A percentile compares a stretch with the other conserved stretches of the same genome.
These are phyloP conservation scores for Tylopilus subfusipes DNA, from an alignment of 768 basidiomycete species.

Conservation along the genomic window DNA sequence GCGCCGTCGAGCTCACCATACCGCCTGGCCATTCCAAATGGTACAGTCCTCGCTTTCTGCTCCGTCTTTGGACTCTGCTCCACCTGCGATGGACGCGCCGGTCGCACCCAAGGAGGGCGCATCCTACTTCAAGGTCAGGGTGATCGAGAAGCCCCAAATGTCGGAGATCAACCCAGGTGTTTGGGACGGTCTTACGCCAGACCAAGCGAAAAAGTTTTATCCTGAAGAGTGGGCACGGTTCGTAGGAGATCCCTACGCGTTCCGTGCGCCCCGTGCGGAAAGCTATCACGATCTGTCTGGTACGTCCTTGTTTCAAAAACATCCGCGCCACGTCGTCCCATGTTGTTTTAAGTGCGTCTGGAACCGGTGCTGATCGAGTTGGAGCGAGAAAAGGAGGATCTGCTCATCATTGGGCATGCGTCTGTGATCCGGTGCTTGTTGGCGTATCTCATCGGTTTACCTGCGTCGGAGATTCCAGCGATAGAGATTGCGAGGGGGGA, in stretches of 20 bases:
- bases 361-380: constrained; percentile 91
- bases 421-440: constrained; percentile 96
- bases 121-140: constrained; percentile 57
- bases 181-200: constrained; percentile 93
- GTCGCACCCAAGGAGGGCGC: constrained; percentile 3
- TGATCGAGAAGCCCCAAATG: constrained; percentile 96
- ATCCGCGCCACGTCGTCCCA: background rate
- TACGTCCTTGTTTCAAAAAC: constrained; percentile 30
- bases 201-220: constrained; percentile 85
- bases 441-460: constrained; percentile 89
- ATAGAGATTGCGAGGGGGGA: constrained; percentile 97
- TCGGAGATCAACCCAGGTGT: constrained; percentile 96
- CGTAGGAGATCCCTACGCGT: constrained; percentile 88
- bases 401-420: constrained; percentile 95
- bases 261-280: constrained; percentile 89
- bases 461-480: constrained; percentile 94
- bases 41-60: constrained; percentile 20
- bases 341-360: constrained; percentile 66
- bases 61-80: constrained; percentile 3
- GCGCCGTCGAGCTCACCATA: constrained; percentile 87
- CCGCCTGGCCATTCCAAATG: constrained; percentile 88
- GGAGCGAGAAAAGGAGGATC: constrained; percentile 90
- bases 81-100: background rate
- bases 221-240: constrained; percentile 94
- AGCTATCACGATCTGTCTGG: constrained; percentile 95